Percentiles rank a stretch among this genome's conserved stretches.
These are phyloP conservation scores for Scheffersomyces cryptocercus DNA, from an alignment of 1,139 yeast genomes.

Conservation along the genomic window DNA sequence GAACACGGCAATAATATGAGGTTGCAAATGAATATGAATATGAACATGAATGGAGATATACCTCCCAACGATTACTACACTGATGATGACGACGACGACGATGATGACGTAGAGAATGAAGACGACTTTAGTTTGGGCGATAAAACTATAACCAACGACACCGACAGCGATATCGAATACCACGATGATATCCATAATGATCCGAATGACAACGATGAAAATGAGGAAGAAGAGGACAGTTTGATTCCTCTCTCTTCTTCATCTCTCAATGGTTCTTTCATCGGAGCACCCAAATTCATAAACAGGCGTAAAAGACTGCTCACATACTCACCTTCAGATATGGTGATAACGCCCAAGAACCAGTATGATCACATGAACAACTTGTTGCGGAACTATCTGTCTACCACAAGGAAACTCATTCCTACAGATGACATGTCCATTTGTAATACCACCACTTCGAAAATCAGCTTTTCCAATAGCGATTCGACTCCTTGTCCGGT, in stretches of 20 bases:
- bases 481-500: conserved; percentile 28
- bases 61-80: conserved; percentile 3
- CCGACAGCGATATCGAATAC: conserved; percentile 15
- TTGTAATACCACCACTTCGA: conserved; percentile 15
- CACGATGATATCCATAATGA: conserved; percentile 6
- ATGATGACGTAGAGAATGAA: conserved; percentile 9
- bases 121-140: conserved; percentile 12
- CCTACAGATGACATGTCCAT: conserved; percentile 12
- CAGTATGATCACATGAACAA: conserved; percentile 2
- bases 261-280: conserved; percentile 9
- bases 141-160: conserved; percentile 17
- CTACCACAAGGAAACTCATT: no score
- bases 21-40: no score
- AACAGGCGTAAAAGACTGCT: conserved; percentile 18
- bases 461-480: conserved; percentile 20
- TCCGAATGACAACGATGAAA: background rate
- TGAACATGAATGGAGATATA: background rate
- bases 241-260: background rate
- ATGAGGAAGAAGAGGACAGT: background rate
- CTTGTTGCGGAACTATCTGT: background rate
- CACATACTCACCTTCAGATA: conserved; percentile 15
- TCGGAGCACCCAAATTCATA: conserved; percentile 13
- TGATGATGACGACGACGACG: conserved; percentile 8
- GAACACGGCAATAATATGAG: background rate
- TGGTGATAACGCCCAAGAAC: conserved; percentile 15